phyloP scores from a whole-genome alignment of 2,329 filamentous ascomycete species.

The Geosmithia putterillii region DNA sequence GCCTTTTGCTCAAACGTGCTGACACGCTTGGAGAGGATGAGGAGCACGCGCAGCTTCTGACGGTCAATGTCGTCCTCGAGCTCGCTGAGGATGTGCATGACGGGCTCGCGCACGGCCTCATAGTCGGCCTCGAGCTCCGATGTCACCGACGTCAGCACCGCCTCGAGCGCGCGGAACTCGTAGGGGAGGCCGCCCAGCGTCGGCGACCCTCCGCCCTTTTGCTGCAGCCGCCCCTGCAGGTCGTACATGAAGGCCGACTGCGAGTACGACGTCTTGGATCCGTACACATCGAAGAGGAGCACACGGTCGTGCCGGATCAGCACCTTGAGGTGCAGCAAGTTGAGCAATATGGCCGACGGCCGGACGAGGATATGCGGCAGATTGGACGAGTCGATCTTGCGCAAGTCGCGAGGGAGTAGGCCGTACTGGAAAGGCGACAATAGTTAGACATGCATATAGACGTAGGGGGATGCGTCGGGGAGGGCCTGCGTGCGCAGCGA shows the following conservation, averaged over 20 bases:
- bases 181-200: conserved; percentile 66
- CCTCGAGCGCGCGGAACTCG: conserved; percentile 91
- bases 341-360: conserved; percentile 85
- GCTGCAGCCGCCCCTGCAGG: conserved; percentile 79
- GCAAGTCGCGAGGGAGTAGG: conserved; percentile 81
- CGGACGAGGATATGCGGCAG: conserved; percentile 92
- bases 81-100: conserved; percentile 77
- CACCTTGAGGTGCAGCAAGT: conserved; percentile 89
- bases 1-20: conserved; percentile 97
- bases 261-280: conserved; percentile 85
- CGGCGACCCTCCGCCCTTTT: conserved; percentile 46
- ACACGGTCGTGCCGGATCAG: conserved; percentile 92
- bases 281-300: conserved; percentile 91
- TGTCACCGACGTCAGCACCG: conserved; percentile 87
- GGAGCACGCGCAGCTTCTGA: conserved; percentile 78
- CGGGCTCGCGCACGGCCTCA: conserved; percentile 82
- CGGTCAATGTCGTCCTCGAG: conserved; percentile 94
- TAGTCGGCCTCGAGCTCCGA: conserved; percentile 88
- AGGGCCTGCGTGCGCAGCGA: background rate
- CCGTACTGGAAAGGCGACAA: conserved; percentile 63
- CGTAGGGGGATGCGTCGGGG: background rate
- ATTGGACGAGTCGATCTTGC: conserved; percentile 95
- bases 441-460: background rate
- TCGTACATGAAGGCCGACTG: conserved; percentile 98
- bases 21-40: conserved; percentile 90